These are phyloP conservation scores for Barnettozyma vustinii DNA, from an alignment of 805 yeast species.

Conservation along the genomic window DNA sequence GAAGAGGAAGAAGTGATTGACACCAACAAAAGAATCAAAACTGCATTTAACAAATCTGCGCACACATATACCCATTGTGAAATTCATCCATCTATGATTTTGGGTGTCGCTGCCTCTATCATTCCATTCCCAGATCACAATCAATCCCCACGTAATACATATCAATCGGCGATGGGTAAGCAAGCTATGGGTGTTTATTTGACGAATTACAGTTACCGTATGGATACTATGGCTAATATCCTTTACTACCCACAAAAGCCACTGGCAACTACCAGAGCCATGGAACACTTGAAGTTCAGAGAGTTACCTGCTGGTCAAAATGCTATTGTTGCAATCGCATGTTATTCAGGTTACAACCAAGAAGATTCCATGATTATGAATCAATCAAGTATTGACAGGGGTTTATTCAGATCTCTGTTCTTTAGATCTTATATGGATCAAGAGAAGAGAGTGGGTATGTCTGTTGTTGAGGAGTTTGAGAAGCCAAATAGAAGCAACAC, in stretches of 20 bases:
- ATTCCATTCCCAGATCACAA: conserved; percentile 99
- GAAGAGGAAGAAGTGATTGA: conserved; percentile 36
- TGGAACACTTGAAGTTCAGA: conserved; percentile 96
- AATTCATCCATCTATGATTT: conserved; percentile 97
- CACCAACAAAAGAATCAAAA: conserved; percentile 78
- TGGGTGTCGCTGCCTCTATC: conserved; percentile 97
- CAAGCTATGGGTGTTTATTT: conserved; percentile 99
- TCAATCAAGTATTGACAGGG: conserved; percentile 95
- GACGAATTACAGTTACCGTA: conserved; percentile 91
- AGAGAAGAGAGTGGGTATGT: conserved; percentile 97
- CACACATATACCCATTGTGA: conserved; percentile 97
- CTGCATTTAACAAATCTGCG: conserved; percentile 51
- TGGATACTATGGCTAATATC: conserved; percentile 99
- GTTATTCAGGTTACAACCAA: conserved; percentile 98
- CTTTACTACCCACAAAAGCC: conserved; percentile 98
- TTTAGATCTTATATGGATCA: conserved; percentile 98
- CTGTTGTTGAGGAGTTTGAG: conserved; percentile 95
- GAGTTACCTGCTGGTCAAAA: conserved; percentile 99
- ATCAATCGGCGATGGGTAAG: conserved; percentile 99
- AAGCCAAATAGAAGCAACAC: conserved; percentile 95
- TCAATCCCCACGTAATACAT: conserved; percentile 98
- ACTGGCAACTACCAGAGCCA: conserved; percentile 93
- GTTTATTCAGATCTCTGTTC: conserved; percentile 90
- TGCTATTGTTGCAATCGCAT: conserved; percentile 95
- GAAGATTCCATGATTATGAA: conserved; percentile 99